phyloP scores from a whole-genome alignment of 1,139 yeast genomes.

The Yamadazyma triangularis region DNA sequence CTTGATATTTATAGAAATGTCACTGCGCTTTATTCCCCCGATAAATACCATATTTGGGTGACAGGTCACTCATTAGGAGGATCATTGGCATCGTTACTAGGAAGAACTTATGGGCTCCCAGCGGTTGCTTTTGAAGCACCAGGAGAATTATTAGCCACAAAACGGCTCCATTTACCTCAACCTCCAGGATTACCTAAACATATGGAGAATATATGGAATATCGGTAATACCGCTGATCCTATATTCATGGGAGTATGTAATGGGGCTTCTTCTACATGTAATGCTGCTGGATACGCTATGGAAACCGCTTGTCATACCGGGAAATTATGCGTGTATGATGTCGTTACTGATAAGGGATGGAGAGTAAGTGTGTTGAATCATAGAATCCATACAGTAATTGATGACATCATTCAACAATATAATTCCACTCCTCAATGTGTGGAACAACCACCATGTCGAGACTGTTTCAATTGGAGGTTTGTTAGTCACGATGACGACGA shows the following conservation, averaged over 20 bases:
- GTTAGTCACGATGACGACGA: conserved; percentile 48
- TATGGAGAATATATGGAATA: conserved; percentile 85
- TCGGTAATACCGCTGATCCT: conserved; percentile 98
- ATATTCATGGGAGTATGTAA: conserved; percentile 95
- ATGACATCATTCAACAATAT: conserved; percentile 66
- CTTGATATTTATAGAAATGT: conserved; percentile 78
- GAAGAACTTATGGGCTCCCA: conserved; percentile 87
- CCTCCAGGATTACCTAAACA: conserved; percentile 87
- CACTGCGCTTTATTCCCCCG: conserved; percentile 57
- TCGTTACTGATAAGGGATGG: conserved; percentile 89
- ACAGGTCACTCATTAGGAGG: conserved; percentile 98
- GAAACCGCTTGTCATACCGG: conserved; percentile 96
- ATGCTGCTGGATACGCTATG: conserved; percentile 95
- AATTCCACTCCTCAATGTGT: conserved; percentile 75
- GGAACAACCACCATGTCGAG: conserved; percentile 75
- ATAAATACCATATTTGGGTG: conserved; percentile 69
- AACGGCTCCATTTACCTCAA: conserved; percentile 81
- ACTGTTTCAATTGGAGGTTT: conserved; percentile 90
- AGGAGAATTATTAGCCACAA: conserved; percentile 81
- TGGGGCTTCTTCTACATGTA: conserved; percentile 89
- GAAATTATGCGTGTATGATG: conserved; percentile 81
- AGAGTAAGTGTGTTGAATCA: conserved; percentile 83
- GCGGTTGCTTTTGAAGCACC: conserved; percentile 92
- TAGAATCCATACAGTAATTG: conserved; percentile 87
- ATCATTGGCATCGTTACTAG: conserved; percentile 73